These are phyloP conservation scores for Verticillium nubilum DNA, from an alignment of 2,329 filamentous ascomycete genomes.

Conservation along the genomic window DNA sequence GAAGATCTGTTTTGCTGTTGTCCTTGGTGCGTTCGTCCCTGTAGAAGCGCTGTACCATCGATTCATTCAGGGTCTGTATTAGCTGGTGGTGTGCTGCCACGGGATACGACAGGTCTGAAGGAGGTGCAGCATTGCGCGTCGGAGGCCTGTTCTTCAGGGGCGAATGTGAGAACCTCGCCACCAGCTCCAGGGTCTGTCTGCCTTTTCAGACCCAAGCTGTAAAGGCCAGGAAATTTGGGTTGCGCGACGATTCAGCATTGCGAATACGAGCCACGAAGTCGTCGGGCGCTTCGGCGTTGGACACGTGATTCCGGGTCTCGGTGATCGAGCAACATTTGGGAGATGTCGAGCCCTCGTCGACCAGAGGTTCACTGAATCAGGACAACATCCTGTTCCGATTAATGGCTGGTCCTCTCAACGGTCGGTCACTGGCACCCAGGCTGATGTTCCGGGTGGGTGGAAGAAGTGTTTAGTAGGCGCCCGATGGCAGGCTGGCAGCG, in stretches of 20 bases:
- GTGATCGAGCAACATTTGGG: no score
- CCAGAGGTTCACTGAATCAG: neutral
- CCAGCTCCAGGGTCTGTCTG: no score
- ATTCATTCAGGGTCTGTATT: slow-evolving; percentile 6
- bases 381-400: neutral
- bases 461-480: neutral
- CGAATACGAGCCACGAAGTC: no score
- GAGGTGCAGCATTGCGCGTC: neutral
- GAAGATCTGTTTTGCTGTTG: neutral
- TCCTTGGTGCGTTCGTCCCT: neutral
- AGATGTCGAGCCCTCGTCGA: no score
- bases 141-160: neutral
- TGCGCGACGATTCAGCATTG: no score
- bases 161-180: no score
- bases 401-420: neutral
- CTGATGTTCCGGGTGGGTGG: neutral
- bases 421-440: neutral
- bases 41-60: neutral
- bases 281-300: no score
- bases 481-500: neutral
- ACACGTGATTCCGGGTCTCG: no score
- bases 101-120: neutral
- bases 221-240: no score
- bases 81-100: slow-evolving; percentile 1
- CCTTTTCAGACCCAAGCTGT: no score